Evolutionary conservation across 805 yeast genomes (phyloP), one percentile per base, ranked within the genome.

Genomic region (Tetrapisispora fleetii): DNA sequence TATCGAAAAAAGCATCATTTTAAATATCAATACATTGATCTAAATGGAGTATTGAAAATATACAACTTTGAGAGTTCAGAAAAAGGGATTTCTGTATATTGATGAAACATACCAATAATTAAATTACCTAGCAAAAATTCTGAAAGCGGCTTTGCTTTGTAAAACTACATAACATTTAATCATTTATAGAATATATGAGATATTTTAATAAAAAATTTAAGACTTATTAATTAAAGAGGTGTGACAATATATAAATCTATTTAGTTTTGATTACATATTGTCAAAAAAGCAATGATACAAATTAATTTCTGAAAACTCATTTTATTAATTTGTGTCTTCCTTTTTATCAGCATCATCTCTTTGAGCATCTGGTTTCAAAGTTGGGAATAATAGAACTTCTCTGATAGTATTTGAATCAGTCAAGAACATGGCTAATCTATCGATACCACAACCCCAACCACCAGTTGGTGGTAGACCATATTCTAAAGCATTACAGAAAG

Each of bases 361-460:
- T 54, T 64, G 54, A 41, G 56, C 77, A 65, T 93, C 99, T 42
- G 98, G 99, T 77, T 90, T 93, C 80, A 91, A 87, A 53, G 98
- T 90, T 70, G 99, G 99, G 95, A 91, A 91, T 69, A 93, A 75
- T 59, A 91, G 77, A 44, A 91, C 98, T 76, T 91, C 99, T 82
- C 96, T 88, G 65, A 91, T 91, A 58, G 96, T 86, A 76, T 89
- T 85, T 50, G 96, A 86, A 72, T 93, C 81, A 53, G 98, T 93
- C 74, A 93, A 80, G 77, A 93, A 93, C 99, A 91, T 91, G 65
- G 96, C 89, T 65, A 91, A 69, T 77, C 99, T 85, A 73, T 91
- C 99, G 59, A 91, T 90, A 79, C 99, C 99, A 74, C 95, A 84
- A 61, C 99, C 99, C 98, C 98, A 91, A 59, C 99, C 99, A 70